These are phyloP conservation scores for Amaranthus tricolor DNA, from an alignment of 179 eudicot species.

Conservation along the genomic window DNA sequence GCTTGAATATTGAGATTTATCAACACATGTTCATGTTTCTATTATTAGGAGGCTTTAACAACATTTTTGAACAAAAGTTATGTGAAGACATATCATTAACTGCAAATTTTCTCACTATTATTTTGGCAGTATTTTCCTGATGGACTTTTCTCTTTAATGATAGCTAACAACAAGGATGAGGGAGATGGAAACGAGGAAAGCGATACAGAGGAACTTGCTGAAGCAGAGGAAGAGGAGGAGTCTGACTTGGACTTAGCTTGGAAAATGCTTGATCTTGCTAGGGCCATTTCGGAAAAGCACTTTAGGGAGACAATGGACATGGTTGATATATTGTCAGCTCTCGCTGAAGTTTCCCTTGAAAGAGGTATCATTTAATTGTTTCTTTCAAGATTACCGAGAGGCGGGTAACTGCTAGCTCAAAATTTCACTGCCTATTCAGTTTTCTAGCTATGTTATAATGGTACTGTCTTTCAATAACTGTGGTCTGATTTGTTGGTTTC, in stretches of 20 bases:
- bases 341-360: constrained; percentile 91
- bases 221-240: constrained; percentile 84
- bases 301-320: constrained; percentile 70
- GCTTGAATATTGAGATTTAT: not conserved
- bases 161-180: constrained; percentile 40
- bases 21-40: too few species aligned
- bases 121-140: not conserved
- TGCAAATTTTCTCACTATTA: not conserved
- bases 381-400: constrained; percentile 5
- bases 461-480: not conserved
- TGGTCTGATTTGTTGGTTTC: constrained; percentile 10
- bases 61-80: not conserved
- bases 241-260: constrained; percentile 95
- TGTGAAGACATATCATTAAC: not conserved
- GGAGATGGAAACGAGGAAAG: constrained; percentile 45
- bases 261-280: constrained; percentile 97
- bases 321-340: constrained; percentile 84
- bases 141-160: constrained; percentile 8
- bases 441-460: not conserved
- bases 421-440: constrained; percentile 6
- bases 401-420: not conserved
- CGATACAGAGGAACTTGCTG: constrained; percentile 62
- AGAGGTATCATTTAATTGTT: constrained; percentile 49
- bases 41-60: too few species aligned
- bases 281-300: constrained; percentile 84